Base-by-base conservation (phyloP, 495 filamentous ascomycete species). In the Talaromyces ruber region DNA sequence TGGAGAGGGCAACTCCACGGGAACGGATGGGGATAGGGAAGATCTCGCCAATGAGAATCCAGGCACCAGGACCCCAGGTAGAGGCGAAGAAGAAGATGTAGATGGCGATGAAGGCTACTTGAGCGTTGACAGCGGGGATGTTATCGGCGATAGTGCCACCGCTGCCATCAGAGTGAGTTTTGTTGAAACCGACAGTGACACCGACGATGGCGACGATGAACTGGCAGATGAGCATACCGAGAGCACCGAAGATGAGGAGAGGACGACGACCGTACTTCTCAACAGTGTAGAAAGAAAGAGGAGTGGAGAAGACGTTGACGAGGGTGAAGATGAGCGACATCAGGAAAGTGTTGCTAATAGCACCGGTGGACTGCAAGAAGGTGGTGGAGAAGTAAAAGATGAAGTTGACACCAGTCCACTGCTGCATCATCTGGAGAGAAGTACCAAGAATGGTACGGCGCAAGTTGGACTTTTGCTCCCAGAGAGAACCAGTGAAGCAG, bases 361-460 rank as follows among this genome's bases (percentile, higher is more conserved):
- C 79, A 65, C 79, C 85, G 30, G 86, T 79, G 72, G 79, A 67
- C 64, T 84, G 74, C 77, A 94, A 88, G 84, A 93, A 93, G 57
- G 86, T 82, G 28, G 89, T 91, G 51, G 86, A 87, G 73, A 88
- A 94, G 81, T 93, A 96, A 84, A 95, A 93, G 77, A 95, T 86
- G 79, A 94, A 93, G 81, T 95, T 94, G 76, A 95, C 86, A 77
- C 90, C 90, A 26, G 90, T 87, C 79, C 93, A 82, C 77, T 92
- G 88, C 74, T 92, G 88, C 82, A 90, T 88, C 84, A 89, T 88
- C 78, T 92, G 88, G 37, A 92, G 77, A 16, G 84, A 85, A 50
- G 84, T 88, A 69, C 90, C 90, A 47, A 92, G 80, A 63, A 91
- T 81, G 21, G 88, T 90, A 62, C 89, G 88, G 68, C 89, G 87